phyloP scores from a whole-genome alignment of 2,329 filamentous ascomycete species.

The Claviceps cyperi region DNA sequence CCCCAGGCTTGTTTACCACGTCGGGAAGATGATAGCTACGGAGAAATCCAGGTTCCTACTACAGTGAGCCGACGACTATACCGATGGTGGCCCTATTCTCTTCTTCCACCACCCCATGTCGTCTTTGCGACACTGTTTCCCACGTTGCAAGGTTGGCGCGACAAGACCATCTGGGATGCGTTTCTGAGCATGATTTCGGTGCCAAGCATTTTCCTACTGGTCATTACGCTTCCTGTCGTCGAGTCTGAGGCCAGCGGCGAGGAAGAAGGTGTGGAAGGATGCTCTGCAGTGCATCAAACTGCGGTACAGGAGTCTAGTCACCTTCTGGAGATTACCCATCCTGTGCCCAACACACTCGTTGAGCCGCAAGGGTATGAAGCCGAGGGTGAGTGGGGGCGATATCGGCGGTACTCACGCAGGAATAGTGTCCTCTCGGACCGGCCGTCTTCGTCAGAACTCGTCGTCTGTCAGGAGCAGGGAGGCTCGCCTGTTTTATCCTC shows the following conservation, averaged over 20 bases:
- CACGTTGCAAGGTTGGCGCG: slow-evolving; percentile 66
- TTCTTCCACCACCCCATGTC: slow-evolving; percentile 58
- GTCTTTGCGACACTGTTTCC: slow-evolving; percentile 70
- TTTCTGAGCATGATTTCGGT: slow-evolving; percentile 68
- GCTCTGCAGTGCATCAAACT: slow-evolving; percentile 11
- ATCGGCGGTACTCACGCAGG: slow-evolving; percentile 31
- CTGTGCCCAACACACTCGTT: slow-evolving; percentile 21
- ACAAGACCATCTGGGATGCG: slow-evolving; percentile 76
- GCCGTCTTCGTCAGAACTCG: slow-evolving; percentile 5
- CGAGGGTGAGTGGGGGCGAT: slow-evolving; percentile 46
- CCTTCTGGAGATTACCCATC: slow-evolving; percentile 14
- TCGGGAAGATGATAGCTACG: slow-evolving; percentile 34
- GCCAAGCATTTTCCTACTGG: slow-evolving; percentile 81
- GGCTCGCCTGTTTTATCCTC: slow-evolving; percentile 8
- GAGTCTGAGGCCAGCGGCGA: slow-evolving; percentile 51
- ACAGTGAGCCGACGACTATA: slow-evolving; percentile 31
- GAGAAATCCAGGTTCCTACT: slow-evolving; percentile 24
- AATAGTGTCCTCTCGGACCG: slow-evolving; percentile 10
- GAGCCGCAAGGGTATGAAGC: slow-evolving; percentile 21
- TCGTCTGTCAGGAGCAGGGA: slow-evolving; percentile 9
- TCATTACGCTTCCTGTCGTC: slow-evolving; percentile 81
- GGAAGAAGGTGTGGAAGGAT: slow-evolving; percentile 13
- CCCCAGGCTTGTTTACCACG: slow-evolving; percentile 23
- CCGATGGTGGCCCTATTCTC: slow-evolving; percentile 67
- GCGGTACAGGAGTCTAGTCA: slow-evolving; percentile 17